phyloP scores from a whole-genome alignment of 1,139 yeast species.

The Arxiozyma bovina region DNA sequence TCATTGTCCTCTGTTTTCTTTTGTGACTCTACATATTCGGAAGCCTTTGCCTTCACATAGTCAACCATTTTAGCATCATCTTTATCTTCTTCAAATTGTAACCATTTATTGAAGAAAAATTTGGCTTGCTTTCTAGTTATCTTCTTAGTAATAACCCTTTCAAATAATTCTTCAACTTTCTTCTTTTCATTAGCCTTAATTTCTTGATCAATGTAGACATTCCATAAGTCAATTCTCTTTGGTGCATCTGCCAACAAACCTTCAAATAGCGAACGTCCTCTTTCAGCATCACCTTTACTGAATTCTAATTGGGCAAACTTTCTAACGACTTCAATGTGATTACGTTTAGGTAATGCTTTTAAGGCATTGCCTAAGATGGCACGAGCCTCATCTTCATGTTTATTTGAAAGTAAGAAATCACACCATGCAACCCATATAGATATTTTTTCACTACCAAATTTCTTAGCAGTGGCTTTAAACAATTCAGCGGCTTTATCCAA shows the following conservation, averaged over 20 bases:
- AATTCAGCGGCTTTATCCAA: constrained; percentile 59
- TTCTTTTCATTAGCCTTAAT: constrained; percentile 54
- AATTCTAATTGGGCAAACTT: constrained; percentile 89
- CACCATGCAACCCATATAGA: constrained; percentile 77
- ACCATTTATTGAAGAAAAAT: constrained; percentile 91
- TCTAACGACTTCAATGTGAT: constrained; percentile 71
- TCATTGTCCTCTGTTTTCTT: constrained; percentile 7
- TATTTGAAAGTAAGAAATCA: constrained; percentile 57
- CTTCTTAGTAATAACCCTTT: constrained; percentile 62
- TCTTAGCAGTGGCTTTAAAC: constrained; percentile 62
- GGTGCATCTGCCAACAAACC: constrained; percentile 87
- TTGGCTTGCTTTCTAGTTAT: constrained; percentile 87
- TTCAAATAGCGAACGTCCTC: constrained; percentile 89
- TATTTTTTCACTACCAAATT: constrained; percentile 60
- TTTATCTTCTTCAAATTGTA: constrained; percentile 60
- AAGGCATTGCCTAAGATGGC: constrained; percentile 64
- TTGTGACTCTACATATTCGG: constrained; percentile 48
- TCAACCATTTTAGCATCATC: constrained; percentile 67
- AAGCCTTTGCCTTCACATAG: constrained; percentile 86
- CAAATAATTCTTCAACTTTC: constrained; percentile 70
- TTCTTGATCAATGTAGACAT: constrained; percentile 89
- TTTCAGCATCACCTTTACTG: constrained; percentile 79
- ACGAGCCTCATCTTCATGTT: constrained; percentile 51
- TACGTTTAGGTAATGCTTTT: constrained; percentile 61
- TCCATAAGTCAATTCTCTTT: constrained; percentile 89